These are phyloP conservation scores for Notholithocarpus densiflorus DNA, from an alignment of 306 rosid species.

Conservation along the genomic window DNA sequence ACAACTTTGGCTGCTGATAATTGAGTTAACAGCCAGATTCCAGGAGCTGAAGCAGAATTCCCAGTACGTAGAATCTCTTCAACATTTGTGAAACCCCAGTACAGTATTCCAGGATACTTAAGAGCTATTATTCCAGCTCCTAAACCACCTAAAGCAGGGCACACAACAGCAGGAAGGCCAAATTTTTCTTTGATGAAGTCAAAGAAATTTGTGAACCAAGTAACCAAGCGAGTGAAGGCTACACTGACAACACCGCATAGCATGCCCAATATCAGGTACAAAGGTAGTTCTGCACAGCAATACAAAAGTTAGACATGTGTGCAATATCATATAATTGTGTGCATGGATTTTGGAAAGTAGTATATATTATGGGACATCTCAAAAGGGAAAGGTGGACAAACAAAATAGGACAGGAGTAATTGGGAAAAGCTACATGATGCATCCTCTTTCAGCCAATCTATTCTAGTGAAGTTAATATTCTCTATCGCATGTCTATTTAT, in stretches of 20 bases:
- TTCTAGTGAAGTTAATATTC: neutral
- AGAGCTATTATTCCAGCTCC: slow-evolving; percentile 98
- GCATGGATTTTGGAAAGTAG: neutral
- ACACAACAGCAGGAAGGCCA: slow-evolving; percentile 78
- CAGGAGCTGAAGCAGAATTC: slow-evolving; percentile 92
- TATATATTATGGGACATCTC: neutral
- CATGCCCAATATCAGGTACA: slow-evolving; percentile 98
- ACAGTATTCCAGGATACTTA: slow-evolving; percentile 94
- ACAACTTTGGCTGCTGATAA: slow-evolving; percentile 79
- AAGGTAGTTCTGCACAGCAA: slow-evolving; percentile 80
- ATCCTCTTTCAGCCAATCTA: neutral
- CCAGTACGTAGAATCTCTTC: slow-evolving; percentile 98
- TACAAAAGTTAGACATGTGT: slow-evolving; percentile 27
- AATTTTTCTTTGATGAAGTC: slow-evolving; percentile 74
- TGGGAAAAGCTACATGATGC: neutral
- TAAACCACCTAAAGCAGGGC: slow-evolving; percentile 96
- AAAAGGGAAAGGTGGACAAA: neutral
- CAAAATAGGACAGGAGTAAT: neutral
- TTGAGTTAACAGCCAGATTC: slow-evolving; percentile 93
- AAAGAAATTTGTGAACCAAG: slow-evolving; percentile 74
- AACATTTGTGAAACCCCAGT: slow-evolving; percentile 98
- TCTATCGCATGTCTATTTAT: neutral
- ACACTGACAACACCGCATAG: slow-evolving; percentile 95
- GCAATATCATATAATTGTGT: neutral
- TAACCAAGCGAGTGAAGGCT: slow-evolving; percentile 75